Base-by-base conservation (phyloP, 805 yeast genomes). In the Wickerhamiella parazyma region DNA sequence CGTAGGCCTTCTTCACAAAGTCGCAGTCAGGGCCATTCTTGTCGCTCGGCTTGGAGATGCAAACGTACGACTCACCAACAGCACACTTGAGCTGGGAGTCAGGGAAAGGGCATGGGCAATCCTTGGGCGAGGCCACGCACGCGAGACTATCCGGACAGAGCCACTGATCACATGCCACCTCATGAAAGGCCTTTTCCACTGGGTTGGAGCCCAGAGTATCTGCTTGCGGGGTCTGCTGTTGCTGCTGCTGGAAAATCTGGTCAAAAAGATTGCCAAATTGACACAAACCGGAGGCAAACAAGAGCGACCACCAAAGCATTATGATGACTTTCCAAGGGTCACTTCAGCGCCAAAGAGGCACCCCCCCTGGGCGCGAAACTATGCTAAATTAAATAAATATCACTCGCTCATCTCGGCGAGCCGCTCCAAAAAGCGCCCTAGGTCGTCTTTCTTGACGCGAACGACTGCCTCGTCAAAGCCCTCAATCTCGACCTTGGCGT, bases 391-490 rank as follows among this genome's bases (percentile, higher is more conserved):
- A 21, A 21, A 21, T 21, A 21, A 19, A 50, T 19, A 17, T 26
- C 44, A 9, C 28, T 36, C 25, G 38, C 26, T n/a, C 36, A 41
- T 12, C 25, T 47, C 40, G 39, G 94, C 83, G 48, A 89, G 65
- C 46, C 76, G 75, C 58, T 91, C 97, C 48, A 91, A 63, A 56
- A 91, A 91, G 40, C 94, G 83, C 4, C 85, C 69, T 49, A 91
- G 65, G 58, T 91, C 98, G 39, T 87, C 95, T 55, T 78, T 80
- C 47, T 84, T 65, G 35, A 91, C 78, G 63, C 91, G 96, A 36
- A 91, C 85, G 18, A 91, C 83, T 3, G 96, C 77, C 50, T 94
- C 82, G 58, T 91, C 97, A 62, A 91, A 91, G 55, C 94, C 85
- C 59, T 91, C 97, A 49, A 91, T 81, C 54, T 89, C 72, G 16